Conservation (phyloP, 768 basidiomycete species). For the Saitozyma sp. region DNA sequence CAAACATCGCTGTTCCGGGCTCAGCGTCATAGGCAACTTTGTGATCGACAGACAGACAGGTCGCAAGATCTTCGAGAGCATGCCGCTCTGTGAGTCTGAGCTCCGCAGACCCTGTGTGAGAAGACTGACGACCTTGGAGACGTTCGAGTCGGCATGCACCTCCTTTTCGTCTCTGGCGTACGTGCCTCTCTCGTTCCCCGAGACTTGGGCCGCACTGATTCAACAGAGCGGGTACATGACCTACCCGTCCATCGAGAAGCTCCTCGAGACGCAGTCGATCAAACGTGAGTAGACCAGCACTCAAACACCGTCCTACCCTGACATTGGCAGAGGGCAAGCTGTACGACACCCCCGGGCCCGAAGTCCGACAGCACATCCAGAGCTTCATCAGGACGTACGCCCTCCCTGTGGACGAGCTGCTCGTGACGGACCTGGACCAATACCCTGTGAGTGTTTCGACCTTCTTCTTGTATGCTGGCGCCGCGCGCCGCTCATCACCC, state of each 20-base stretch:
- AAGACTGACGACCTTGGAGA: slow-evolving; percentile 18
- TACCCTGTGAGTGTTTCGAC: no score
- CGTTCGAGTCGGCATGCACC: slow-evolving; percentile 61
- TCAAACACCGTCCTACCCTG: not conserved
- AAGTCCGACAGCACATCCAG: slow-evolving; percentile 51
- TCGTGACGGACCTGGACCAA: slow-evolving; percentile 63
- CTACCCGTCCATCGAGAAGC: slow-evolving; percentile 41
- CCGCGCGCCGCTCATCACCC: no score
- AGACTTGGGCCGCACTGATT: not conserved
- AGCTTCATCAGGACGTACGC: slow-evolving; percentile 52
- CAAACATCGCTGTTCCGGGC: not conserved
- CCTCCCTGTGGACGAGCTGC: slow-evolving; percentile 63
- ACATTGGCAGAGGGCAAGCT: slow-evolving; percentile 44
- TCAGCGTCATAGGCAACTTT: slow-evolving; percentile 42
- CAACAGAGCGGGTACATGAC: slow-evolving; percentile 31
- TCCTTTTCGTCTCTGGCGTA: slow-evolving; percentile 60
- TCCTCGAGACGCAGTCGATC: slow-evolving; percentile 45
- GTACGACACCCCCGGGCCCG: slow-evolving; percentile 45
- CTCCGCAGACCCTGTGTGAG: not conserved
- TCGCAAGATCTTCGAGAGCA: slow-evolving; percentile 67
- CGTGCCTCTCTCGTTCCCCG: not conserved
- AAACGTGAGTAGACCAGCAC: slow-evolving; percentile 36
- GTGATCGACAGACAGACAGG: slow-evolving; percentile 52
- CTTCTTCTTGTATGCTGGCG: no score
- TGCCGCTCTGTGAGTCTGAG: slow-evolving; percentile 61